phyloP scores from a whole-genome alignment of 352 stramenopile species.

The Phytophthora pini region DNA sequence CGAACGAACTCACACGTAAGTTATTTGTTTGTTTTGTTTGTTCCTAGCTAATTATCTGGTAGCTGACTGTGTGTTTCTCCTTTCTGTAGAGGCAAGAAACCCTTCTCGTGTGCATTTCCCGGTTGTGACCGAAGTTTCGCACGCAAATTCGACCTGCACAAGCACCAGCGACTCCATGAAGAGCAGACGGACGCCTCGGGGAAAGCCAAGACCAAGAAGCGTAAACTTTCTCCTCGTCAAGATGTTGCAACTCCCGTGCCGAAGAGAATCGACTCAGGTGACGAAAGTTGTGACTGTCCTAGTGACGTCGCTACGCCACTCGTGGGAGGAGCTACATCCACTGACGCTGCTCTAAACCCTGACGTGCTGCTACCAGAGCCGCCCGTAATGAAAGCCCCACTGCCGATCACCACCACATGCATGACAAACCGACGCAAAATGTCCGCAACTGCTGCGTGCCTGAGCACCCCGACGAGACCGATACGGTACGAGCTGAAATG shows the following conservation, averaged over 20 bases:
- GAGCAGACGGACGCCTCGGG: constrained; percentile 18
- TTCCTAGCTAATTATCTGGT: constrained; percentile 8
- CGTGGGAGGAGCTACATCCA: constrained; percentile 5
- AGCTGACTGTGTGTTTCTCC: constrained; percentile 8
- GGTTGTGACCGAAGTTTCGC: constrained; percentile 61
- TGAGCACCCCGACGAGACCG: constrained; percentile 30
- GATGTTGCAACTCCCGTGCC: neutral
- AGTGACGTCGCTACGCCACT: constrained; percentile 32
- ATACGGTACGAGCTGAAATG: constrained; percentile 63
- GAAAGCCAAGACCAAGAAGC: constrained; percentile 43
- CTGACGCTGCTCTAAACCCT: constrained; percentile 12
- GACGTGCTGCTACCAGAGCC: constrained; percentile 23
- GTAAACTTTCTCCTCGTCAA: constrained; percentile 32
- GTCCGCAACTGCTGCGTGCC: constrained; percentile 22
- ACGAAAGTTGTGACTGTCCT: constrained; percentile 37
- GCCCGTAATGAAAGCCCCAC: constrained; percentile 5
- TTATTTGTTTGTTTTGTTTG: constrained; percentile 6
- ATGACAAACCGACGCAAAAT: constrained; percentile 26
- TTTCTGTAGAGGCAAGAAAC: constrained; percentile 59
- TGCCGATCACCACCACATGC: constrained; percentile 10
- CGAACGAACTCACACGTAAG: constrained; percentile 73
- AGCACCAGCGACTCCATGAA: constrained; percentile 70
- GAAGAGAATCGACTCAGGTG: constrained; percentile 19
- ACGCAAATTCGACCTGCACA: constrained; percentile 74
- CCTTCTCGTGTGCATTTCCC: constrained; percentile 60